Percentiles rank a stretch among this genome's conserved stretches.
Conservation (phyloP, 495 filamentous ascomycete genomes). For the Aspergillus sclerotiicarbonarius region DNA sequence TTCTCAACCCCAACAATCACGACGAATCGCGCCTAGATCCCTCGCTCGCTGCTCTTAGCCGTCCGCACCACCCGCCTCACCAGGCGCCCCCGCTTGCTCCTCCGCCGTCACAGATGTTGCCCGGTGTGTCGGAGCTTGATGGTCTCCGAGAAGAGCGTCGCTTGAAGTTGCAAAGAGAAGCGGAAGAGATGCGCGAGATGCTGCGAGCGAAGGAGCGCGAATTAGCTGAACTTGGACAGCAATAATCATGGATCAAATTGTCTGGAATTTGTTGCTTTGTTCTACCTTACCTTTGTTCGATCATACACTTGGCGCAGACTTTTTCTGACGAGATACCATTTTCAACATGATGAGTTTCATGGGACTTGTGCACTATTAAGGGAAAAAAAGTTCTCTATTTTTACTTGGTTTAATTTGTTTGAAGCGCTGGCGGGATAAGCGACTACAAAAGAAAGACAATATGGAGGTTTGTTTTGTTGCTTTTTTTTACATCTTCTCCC, state of each 20-base stretch:
- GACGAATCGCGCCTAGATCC: conserved; percentile 51
- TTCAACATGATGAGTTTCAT: conserved; percentile 6
- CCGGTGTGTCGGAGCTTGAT: conserved; percentile 50
- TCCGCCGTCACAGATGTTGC: conserved; percentile 30
- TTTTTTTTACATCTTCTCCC: conserved; percentile 5
- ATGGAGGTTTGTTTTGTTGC: conserved; percentile 4
- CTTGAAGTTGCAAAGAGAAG: conserved; percentile 67
- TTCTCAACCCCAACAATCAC: conserved; percentile 57
- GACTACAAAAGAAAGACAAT: conserved; percentile 15
- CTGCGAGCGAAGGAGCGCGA: conserved; percentile 76
- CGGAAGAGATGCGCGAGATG: conserved; percentile 72
- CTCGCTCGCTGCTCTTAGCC: conserved; percentile 37
- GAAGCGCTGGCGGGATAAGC: conserved; percentile 24
- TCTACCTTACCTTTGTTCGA: not conserved
- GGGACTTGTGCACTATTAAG: conserved; percentile 11
- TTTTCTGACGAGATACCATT: conserved; percentile 24
- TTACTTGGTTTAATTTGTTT: conserved; percentile 15
- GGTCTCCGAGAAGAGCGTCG: conserved; percentile 59
- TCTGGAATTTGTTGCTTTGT: not conserved
- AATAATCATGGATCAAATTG: conserved; percentile 12
- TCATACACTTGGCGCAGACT: conserved; percentile 21
- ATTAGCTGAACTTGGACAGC: conserved; percentile 60
- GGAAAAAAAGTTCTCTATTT: conserved; percentile 13
- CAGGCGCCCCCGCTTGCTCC: conserved; percentile 17
- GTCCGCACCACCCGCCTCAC: conserved; percentile 27